Conservation (phyloP, 768 basidiomycete species). For the Thelephora ganbajun region DNA sequence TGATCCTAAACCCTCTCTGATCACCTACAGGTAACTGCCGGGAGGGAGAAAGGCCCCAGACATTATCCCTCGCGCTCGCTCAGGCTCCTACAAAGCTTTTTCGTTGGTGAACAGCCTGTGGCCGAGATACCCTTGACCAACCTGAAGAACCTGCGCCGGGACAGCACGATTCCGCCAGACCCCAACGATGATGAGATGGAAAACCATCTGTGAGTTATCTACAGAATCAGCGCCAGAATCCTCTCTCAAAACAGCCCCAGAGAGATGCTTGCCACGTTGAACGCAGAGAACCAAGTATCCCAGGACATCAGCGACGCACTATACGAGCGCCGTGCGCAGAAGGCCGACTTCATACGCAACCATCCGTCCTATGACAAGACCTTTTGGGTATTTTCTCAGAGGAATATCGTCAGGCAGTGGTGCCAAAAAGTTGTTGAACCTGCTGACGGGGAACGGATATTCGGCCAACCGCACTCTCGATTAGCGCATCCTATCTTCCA, state of each 20-base stretch:
- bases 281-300: constrained; percentile 31
- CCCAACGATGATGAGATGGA: constrained; percentile 49
- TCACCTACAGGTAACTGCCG: background rate
- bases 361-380: constrained; percentile 86
- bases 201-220: constrained; percentile 47
- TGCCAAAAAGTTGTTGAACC: constrained; percentile 81
- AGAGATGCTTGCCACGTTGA: constrained; percentile 53
- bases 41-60: constrained; percentile 13
- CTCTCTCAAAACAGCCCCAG: constrained; percentile 20
- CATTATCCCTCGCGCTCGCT: constrained; percentile 47
- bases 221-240: background rate
- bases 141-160: constrained; percentile 25
- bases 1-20: background rate
- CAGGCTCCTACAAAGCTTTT: constrained; percentile 47
- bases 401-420: constrained; percentile 50
- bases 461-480: constrained; percentile 57
- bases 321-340: constrained; percentile 60
- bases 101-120: constrained; percentile 35
- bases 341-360: constrained; percentile 76
- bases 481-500: constrained; percentile 63
- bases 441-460: constrained; percentile 75
- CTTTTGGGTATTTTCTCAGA: constrained; percentile 81
- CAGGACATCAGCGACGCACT: constrained; percentile 48
- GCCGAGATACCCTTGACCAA: constrained; percentile 49
- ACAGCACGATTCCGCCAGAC: constrained; percentile 17